These are phyloP conservation scores for Fusarium lyarnte DNA, from an alignment of 2,329 filamentous ascomycete genomes.

Conservation along the genomic window DNA sequence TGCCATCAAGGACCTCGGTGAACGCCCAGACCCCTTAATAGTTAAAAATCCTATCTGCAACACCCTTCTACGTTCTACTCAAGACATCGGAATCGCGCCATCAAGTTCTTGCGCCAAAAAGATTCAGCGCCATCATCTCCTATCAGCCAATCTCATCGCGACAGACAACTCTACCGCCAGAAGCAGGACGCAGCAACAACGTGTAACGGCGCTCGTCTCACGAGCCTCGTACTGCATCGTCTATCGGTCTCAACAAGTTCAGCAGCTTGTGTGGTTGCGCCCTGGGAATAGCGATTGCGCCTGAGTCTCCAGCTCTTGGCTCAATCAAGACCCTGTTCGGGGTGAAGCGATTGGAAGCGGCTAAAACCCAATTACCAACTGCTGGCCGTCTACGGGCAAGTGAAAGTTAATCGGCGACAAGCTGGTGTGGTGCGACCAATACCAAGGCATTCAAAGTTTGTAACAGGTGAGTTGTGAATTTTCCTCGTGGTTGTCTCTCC, in stretches of 20 bases:
- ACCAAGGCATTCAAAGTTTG: conserved; percentile 14
- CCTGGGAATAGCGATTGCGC: conserved; percentile 3
- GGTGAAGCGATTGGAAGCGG: conserved; percentile 13
- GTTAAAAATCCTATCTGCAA: not conserved
- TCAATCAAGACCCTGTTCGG: not conserved
- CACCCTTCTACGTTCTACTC: not conserved
- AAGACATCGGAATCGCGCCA: not conserved
- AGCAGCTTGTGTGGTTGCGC: not conserved
- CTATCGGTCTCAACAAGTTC: not conserved
- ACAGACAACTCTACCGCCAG: conserved; percentile 11
- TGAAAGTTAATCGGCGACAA: not conserved
- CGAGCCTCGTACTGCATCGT: not conserved
- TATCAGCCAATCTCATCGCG: conserved; percentile 33
- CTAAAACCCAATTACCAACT: conserved; percentile 10
- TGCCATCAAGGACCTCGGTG: not conserved
- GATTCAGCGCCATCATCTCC: conserved; percentile 17
- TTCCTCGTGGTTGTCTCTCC: conserved; percentile 16
- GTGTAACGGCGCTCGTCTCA: conserved; percentile 23
- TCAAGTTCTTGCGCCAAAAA: conserved; percentile 17
- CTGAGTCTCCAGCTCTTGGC: conserved; percentile 14
- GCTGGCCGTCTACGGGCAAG: not conserved
- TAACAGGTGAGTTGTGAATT: conserved; percentile 37
- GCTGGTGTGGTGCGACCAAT: conserved; percentile 6
- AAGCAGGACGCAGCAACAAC: conserved; percentile 10
- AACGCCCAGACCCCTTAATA: not conserved